Conservation (phyloP, 2,329 filamentous ascomycete species). For the Cercospora brassicicola region DNA sequence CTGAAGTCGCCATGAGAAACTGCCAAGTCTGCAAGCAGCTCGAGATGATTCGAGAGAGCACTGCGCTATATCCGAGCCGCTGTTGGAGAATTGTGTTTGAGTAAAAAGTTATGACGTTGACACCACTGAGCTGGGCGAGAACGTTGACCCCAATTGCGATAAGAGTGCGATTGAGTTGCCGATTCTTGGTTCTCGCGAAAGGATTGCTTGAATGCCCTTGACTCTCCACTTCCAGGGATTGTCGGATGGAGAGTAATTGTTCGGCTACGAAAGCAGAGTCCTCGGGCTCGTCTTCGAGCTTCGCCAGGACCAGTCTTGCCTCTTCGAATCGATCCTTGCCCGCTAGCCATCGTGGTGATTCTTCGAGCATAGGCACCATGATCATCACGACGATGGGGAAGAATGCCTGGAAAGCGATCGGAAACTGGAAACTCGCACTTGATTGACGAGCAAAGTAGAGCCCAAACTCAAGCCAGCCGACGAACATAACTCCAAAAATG, state of each 20-base stretch:
- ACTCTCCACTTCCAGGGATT: conserved; percentile 26
- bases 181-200: conserved; percentile 30
- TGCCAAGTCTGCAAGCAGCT: conserved; percentile 35
- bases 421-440: conserved; percentile 39
- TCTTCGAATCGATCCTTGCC: conserved; percentile 31
- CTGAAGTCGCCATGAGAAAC: conserved; percentile 30
- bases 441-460: conserved; percentile 28
- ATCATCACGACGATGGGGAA: conserved; percentile 43
- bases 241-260: conserved; percentile 23
- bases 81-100: conserved; percentile 30
- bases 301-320: conserved; percentile 31
- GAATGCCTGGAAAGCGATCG: conserved; percentile 47
- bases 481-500: conserved; percentile 31
- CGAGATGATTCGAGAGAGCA: conserved; percentile 29
- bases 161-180: conserved; percentile 31
- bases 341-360: conserved; percentile 33
- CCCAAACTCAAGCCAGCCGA: conserved; percentile 31
- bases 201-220: conserved; percentile 30
- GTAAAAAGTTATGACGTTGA: conserved; percentile 36
- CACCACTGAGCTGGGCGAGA: conserved; percentile 29
- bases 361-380: conserved; percentile 37
- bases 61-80: conserved; percentile 25
- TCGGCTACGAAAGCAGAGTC: conserved; percentile 27
- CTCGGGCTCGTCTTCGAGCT: conserved; percentile 27
- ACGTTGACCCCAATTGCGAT: conserved; percentile 32